Conservation (phyloP, 768 basidiomycete species). For the Pleurotus tuoliensis region DNA sequence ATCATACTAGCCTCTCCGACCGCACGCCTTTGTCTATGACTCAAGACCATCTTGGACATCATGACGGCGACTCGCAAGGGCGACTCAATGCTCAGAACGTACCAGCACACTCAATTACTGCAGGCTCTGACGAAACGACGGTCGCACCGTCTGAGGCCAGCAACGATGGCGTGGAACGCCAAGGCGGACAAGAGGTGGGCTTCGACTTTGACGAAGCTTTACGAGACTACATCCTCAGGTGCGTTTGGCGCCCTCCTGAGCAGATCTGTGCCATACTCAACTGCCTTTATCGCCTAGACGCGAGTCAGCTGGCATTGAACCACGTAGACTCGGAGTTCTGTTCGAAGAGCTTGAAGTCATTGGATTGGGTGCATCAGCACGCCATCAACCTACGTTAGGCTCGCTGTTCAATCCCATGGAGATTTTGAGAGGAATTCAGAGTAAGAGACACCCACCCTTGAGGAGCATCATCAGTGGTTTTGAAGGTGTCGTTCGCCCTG, state of each 20-base stretch:
- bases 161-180: no score
- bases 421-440: slow-evolving; percentile 38
- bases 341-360: slow-evolving; percentile 58
- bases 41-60: no score
- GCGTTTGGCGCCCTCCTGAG: not conserved
- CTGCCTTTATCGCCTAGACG: slow-evolving; percentile 27
- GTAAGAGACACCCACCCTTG: slow-evolving; percentile 54
- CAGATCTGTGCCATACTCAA: not conserved
- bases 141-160: not conserved
- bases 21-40: not conserved
- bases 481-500: slow-evolving; percentile 60
- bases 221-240: not conserved
- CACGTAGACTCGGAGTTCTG: slow-evolving; percentile 54
- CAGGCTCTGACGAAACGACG: not conserved
- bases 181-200: not conserved
- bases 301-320: slow-evolving; percentile 42
- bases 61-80: no score
- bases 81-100: not conserved
- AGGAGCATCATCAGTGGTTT: slow-evolving; percentile 63
- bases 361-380: slow-evolving; percentile 53
- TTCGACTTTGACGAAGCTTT: slow-evolving; percentile 6
- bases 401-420: slow-evolving; percentile 52
- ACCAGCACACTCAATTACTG: not conserved
- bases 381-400: slow-evolving; percentile 55
- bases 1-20: no score